These are phyloP conservation scores for Wickerhamiella kurtzmanii DNA, from an alignment of 805 yeast genomes.

Conservation along the genomic window DNA sequence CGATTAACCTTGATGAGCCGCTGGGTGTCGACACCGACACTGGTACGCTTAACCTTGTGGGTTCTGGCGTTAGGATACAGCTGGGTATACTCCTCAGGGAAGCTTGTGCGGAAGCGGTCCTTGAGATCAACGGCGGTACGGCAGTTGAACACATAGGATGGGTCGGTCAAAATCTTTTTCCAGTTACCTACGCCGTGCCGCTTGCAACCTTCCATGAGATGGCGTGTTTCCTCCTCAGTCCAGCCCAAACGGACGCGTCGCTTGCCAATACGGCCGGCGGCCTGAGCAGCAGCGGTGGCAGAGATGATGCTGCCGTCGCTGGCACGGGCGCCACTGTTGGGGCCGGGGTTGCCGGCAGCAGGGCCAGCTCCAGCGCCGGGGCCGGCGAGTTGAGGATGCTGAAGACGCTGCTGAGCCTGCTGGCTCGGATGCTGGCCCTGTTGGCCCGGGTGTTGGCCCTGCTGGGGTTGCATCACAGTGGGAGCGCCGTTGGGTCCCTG, in stretches of 20 bases:
- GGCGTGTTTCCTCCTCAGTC: constrained; percentile 32
- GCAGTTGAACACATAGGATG: constrained; percentile 28
- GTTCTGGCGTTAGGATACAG: constrained; percentile 34
- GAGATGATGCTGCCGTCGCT: neutral
- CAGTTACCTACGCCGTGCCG: constrained; percentile 34
- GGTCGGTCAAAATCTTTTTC: constrained; percentile 33
- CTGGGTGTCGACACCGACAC: constrained; percentile 12
- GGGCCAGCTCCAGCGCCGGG: neutral
- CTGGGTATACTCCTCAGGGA: constrained; percentile 33
- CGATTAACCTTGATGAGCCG: constrained; percentile 31
- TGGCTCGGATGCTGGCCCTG: neutral
- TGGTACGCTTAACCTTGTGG: constrained; percentile 26
- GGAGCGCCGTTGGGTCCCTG: neutral
- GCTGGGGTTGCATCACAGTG: neutral
- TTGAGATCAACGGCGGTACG: constrained; percentile 35
- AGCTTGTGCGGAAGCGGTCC: constrained; percentile 33
- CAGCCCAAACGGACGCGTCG: constrained; percentile 29
- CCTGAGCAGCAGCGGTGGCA: neutral
- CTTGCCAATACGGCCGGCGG: constrained; percentile 20
- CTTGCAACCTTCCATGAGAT: constrained; percentile 32
- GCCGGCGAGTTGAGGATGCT: too few species aligned
- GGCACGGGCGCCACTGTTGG: neutral
- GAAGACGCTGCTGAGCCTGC: neutral
- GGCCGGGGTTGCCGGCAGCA: neutral
- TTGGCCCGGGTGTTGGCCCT: neutral